Base-by-base conservation (phyloP, 2,329 filamentous ascomycete genomes). In the Tricladium varicosporioides region DNA sequence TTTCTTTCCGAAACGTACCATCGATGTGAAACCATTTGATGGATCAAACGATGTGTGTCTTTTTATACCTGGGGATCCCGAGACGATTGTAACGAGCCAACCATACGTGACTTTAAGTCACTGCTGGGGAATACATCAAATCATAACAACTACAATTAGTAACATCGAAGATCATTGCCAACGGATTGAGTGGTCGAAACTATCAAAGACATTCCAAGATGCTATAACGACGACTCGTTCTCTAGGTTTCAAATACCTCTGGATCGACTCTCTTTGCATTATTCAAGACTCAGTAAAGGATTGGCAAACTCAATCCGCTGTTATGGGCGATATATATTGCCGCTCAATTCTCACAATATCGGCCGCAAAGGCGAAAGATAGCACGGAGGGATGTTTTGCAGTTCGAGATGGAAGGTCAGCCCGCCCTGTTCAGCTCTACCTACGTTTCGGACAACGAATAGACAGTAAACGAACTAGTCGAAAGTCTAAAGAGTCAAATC, bases 291-390 rank as follows among this genome's bases (percentile, higher is more conserved):
- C 42, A 9, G 5, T 11, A 8, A 27, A 14, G 10, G 50, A 53
- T 45, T 53, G 50, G 50, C 7, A 53, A n/a, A 46, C 18, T 27
- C 32, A 53, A 31, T 53, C 50, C 5, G 50, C 36, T 10, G 43
- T 11, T 13, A 53, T 53, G 50, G 36, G 4, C 11, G 5, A 5
- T 15, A 16, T 53, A 16, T 53, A 53, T 22, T 13, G 32, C 32
- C 32, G 32, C 8, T 36, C 32, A 36, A 13, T 36, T 13, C 32
- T 36, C 32, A 36, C 32, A 8, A 36, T 36, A 36, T 36, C 32
- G 8, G 32, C 32, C 13, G 32, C 32, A 7, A 36, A 36, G 32
- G 32, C 32, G 8, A 36, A 36, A 36, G 13, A 36, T 13, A 13
- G 32, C 32, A 8, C 32, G 13, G 32, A 36, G 32, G 32, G 32